These are phyloP conservation scores for Persicaria maculosa DNA, from an alignment of 148 eudicot genomes.

Conservation along the genomic window DNA sequence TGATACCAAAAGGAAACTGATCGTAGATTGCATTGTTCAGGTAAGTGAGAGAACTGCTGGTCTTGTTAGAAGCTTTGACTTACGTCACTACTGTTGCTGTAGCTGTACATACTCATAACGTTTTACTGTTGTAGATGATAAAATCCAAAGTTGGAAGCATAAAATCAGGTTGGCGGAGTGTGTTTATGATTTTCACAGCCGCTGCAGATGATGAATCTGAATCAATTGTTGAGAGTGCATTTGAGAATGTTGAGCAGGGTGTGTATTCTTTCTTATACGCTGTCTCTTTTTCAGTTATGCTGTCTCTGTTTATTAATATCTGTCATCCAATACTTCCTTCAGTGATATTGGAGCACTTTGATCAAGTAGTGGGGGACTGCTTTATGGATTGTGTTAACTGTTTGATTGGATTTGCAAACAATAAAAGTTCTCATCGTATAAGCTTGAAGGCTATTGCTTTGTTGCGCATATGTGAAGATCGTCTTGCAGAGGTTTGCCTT, in stretches of 20 bases:
- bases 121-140: constrained; percentile 59
- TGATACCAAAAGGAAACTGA: constrained; percentile 77
- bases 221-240: constrained; percentile 93
- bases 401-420: constrained; percentile 97
- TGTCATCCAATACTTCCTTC: constrained; percentile 23
- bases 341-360: constrained; percentile 98
- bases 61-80: neutral
- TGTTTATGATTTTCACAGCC: constrained; percentile 96
- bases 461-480: constrained; percentile 96
- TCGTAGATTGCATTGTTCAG: constrained; percentile 98
- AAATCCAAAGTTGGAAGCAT: constrained; percentile 97
- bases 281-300: constrained; percentile 1
- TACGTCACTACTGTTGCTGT: neutral
- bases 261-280: constrained; percentile 17
- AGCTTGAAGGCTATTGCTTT: constrained; percentile 98
- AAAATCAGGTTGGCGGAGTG: constrained; percentile 99
- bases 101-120: neutral
- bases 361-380: constrained; percentile 98
- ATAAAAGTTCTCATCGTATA: constrained; percentile 87
- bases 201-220: constrained; percentile 98
- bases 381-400: constrained; percentile 99
- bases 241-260: constrained; percentile 99
- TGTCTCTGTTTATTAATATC: constrained; percentile 14
- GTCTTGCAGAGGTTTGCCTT: constrained; percentile 89
- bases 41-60: constrained; percentile 21